A percentile compares a stretch with the other conserved stretches of the same genome.
phyloP scores from a whole-genome alignment of 169 alveolate species.

The Eimeria necatrix region DNA sequence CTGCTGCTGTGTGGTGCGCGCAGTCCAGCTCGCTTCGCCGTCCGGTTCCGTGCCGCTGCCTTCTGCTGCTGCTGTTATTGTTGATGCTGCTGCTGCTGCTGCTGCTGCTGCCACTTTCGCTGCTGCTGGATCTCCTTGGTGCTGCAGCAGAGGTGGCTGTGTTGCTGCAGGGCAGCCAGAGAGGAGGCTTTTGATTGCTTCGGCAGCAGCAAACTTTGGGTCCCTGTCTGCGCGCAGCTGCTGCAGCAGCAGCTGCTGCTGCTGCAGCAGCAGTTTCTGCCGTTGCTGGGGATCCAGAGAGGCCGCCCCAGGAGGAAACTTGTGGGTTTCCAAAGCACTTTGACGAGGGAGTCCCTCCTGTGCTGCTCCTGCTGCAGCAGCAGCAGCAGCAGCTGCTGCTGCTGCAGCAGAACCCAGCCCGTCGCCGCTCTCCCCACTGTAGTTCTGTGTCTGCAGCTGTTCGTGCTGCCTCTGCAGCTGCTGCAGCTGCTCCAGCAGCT shows the following conservation, averaged over 20 bases:
- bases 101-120: neutral
- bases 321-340: too few species aligned
- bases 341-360: too few species aligned
- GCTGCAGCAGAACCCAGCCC: conserved; percentile 1
- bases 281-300: neutral
- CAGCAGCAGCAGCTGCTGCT: conserved; percentile 19
- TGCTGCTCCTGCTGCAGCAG: neutral
- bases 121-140: neutral
- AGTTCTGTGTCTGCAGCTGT: neutral
- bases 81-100: conserved; percentile 6
- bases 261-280: conserved; percentile 20
- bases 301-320: neutral
- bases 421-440: neutral
- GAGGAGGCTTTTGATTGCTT: conserved; percentile 6
- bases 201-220: conserved; percentile 30
- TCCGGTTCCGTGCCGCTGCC: conserved; percentile 2
- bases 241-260: conserved; percentile 24
- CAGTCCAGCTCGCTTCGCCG: neutral
- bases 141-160: neutral
- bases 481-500: conserved; percentile 48
- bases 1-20: conserved; percentile 22
- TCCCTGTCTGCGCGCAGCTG: neutral
- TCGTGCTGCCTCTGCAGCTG: conserved; percentile 32
- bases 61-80: neutral
- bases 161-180: neutral